Base-by-base conservation (phyloP, 331 rosid species). In the Pyrus hybrid region DNA sequence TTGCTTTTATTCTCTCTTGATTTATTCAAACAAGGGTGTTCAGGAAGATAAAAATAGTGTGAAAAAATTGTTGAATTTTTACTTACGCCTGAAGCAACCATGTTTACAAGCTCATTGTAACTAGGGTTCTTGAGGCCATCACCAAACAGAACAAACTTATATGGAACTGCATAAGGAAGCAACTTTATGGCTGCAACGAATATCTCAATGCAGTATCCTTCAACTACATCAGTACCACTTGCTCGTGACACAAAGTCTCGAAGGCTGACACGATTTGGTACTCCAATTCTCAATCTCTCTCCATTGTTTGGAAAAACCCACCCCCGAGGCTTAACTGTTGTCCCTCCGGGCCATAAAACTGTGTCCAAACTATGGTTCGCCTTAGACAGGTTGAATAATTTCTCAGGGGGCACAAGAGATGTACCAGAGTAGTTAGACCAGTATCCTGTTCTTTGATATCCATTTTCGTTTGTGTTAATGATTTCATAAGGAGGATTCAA, bases 131-230 rank as follows among this genome's bases (percentile, higher is more conserved):
- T 29, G 33, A 28, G 79, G 37, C 86, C 85, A 67, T 85, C 79
- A 60, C 89, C 89, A 56, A 80, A 82, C 73, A 80, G 76, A 80
- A 80, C 41, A 30, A 85, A 83, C 71, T 17, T 61, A 37, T 82
- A 71, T 23, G 83, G 86, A 74, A 85, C 83, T 67, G 81, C 47
- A 45, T 83, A 85, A 7, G 89, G 86, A 73, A 85, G 81, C 80
- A 82, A 68, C n/a, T 67, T 68, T 35, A 80, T 26, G 33, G 89
- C 89, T 18, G 89, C 87, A 30, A 13, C 65, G 73, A 85, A 85
- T 47, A 86, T 84, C 51, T 86, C 89, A 71, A 86, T 86, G 79
- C 89, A 80, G 64, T 74, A 83, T 63, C 89, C 89, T 70, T 80
- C 69, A 60, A 80, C 68, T 6, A 45, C 22, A 60, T 22, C 71